Conservation (phyloP, 106 monocot genomes). For the Dactylorhiza incarnata region DNA sequence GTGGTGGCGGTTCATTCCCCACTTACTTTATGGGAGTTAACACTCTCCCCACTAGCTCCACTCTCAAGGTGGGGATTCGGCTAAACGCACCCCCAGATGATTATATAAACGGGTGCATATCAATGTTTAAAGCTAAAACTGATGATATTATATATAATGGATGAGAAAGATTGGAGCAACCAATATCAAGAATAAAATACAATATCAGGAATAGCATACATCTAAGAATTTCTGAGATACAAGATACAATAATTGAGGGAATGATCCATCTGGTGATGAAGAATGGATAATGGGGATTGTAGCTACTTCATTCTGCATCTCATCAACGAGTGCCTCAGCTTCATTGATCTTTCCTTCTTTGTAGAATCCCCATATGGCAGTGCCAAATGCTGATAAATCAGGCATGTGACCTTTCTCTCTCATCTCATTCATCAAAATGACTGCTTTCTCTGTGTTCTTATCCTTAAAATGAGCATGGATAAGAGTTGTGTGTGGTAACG, state of each 20-base stretch:
- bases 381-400: slow-evolving; percentile 60
- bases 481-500: slow-evolving; percentile 53
- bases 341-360: slow-evolving; percentile 53
- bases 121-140: slow-evolving; percentile 4
- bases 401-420: slow-evolving; percentile 42
- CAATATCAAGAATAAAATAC: not conserved
- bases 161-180: not conserved
- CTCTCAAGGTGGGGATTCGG: no score
- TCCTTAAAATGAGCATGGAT: slow-evolving; percentile 65
- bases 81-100: no score
- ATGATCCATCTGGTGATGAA: slow-evolving; percentile 65
- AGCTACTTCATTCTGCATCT: slow-evolving; percentile 64
- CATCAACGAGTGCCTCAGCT: slow-evolving; percentile 32
- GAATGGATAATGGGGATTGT: slow-evolving; percentile 84
- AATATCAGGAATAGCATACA: no score
- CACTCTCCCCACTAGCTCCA: no score
- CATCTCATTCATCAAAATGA: slow-evolving; percentile 49
- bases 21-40: no score
- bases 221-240: slow-evolving; percentile 81
- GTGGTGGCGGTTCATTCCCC: no score
- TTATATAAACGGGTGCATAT: no score
- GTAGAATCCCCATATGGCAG: slow-evolving; percentile 68
- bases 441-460: slow-evolving; percentile 41
- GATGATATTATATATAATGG: not conserved
- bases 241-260: slow-evolving; percentile 78